Evolutionary conservation across 148 eudicot genomes (phyloP).

Genomic region (Spergularia marina): DNA sequence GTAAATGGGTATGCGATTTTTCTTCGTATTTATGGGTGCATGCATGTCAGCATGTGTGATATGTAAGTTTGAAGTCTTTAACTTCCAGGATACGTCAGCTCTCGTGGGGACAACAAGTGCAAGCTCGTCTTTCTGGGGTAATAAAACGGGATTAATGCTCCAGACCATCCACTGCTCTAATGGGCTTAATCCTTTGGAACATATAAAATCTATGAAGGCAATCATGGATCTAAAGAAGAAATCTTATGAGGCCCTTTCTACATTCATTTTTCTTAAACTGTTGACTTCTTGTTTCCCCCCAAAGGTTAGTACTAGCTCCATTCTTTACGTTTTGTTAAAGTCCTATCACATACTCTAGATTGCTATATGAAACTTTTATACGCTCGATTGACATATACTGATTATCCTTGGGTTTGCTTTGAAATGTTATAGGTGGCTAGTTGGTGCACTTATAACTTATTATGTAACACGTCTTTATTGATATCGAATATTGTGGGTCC

Average conservation of each 20-base stretch:
- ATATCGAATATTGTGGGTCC: conserved; percentile 36
- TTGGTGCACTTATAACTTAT: conserved; percentile 17
- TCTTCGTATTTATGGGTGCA: too few relatives aligned
- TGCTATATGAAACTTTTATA: too few relatives aligned
- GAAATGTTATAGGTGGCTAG: conserved; percentile 16
- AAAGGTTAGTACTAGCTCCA: conserved; percentile 19
- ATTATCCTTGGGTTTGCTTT: too few relatives aligned
- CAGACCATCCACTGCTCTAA: conserved; percentile 16
- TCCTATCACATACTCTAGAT: too few relatives aligned
- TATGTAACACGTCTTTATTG: conserved; percentile 17
- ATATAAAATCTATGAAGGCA: conserved; percentile 29
- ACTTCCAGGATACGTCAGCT: conserved; percentile 5
- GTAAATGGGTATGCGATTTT: too few relatives aligned
- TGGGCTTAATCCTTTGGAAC: conserved; percentile 25
- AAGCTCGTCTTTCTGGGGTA: neutral
- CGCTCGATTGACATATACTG: too few relatives aligned
- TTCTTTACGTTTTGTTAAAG: too few relatives aligned
- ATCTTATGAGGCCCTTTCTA: conserved; percentile 27
- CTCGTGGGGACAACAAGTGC: too few relatives aligned
- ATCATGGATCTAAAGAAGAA: conserved; percentile 31
- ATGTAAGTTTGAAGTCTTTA: neutral
- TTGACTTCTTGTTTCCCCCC: conserved; percentile 15
- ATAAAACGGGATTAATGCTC: conserved; percentile 20
- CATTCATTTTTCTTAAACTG: neutral
- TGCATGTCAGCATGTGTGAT: too few relatives aligned